A percentile compares a stretch with the other conserved stretches of the same genome.
phyloP scores from a whole-genome alignment of 768 basidiomycete genomes.

The Rhodotorula graminis region DNA sequence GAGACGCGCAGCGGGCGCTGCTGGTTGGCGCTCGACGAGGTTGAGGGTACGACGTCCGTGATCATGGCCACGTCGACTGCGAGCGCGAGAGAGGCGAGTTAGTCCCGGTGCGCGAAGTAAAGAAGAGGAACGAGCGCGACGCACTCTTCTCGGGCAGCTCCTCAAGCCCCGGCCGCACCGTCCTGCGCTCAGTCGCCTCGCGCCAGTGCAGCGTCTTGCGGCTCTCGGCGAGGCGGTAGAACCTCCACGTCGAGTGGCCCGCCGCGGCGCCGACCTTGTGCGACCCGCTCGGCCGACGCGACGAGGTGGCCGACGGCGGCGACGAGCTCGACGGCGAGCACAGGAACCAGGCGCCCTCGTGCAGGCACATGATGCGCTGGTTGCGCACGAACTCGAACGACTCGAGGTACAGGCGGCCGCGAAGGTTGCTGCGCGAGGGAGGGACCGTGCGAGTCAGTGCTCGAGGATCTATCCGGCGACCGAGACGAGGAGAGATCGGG shows the following conservation, averaged over 20 bases:
- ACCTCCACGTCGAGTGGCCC: conserved; percentile 60
- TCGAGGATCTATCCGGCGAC: too few relatives aligned
- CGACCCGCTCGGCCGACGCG: too few relatives aligned
- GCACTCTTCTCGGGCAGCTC: conserved; percentile 72
- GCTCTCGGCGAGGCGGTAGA: conserved; percentile 67
- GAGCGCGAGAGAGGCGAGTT: not conserved
- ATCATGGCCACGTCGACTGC: conserved; percentile 68
- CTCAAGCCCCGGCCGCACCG: conserved; percentile 71
- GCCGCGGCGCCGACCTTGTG: not conserved
- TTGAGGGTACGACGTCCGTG: conserved; percentile 68
- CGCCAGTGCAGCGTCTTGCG: conserved; percentile 34
- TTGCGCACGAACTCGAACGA: conserved; percentile 83
- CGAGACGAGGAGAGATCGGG: not conserved
- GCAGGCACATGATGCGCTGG: conserved; percentile 78
- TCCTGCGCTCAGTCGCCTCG: conserved; percentile 53
- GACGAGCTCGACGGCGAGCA: conserved; percentile 48
- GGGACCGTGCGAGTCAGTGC: too few relatives aligned
- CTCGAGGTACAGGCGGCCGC: conserved; percentile 79
- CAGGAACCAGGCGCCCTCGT: conserved; percentile 89
- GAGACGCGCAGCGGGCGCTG: conserved; percentile 51
- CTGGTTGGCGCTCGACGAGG: not conserved
- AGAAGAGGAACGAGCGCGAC: not conserved
- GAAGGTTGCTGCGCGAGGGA: conserved; percentile 59
- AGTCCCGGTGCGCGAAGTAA: too few relatives aligned
- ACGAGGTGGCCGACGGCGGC: not conserved